A percentile compares a stretch with the other conserved stretches of the same genome.
Evolutionary conservation across 2,329 filamentous ascomycete species (phyloP).

Genomic region (Fusarium algeriense): DNA sequence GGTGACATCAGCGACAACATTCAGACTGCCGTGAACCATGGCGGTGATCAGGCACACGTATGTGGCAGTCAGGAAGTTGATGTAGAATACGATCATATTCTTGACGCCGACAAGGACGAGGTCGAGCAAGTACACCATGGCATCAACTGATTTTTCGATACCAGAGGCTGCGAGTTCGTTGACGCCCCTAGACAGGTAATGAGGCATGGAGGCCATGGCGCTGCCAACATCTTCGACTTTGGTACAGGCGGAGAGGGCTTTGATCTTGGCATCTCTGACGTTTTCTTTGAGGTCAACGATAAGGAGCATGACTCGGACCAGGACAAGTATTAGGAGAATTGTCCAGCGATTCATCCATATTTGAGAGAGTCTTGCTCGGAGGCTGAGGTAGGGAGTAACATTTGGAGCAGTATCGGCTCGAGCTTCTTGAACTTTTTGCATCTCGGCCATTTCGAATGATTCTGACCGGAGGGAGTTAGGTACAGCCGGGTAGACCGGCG

Average conservation of each 20-base stretch:
- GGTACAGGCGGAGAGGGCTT: constrained; percentile 90
- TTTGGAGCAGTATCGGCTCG: constrained; percentile 71
- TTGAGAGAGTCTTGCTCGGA: constrained; percentile 90
- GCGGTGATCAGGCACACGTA: constrained; percentile 92
- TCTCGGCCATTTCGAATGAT: constrained; percentile 53
- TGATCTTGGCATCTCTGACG: constrained; percentile 78
- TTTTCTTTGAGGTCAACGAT: constrained; percentile 78
- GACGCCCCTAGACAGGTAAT: constrained; percentile 90
- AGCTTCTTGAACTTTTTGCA: constrained; percentile 49
- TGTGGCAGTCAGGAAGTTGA: constrained; percentile 90
- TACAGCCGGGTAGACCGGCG: constrained; percentile 53
- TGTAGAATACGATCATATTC: constrained; percentile 89
- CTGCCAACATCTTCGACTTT: constrained; percentile 94
- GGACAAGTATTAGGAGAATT: constrained; percentile 85
- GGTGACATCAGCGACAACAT: constrained; percentile 69
- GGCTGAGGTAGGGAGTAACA: constrained; percentile 91
- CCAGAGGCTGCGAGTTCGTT: constrained; percentile 86
- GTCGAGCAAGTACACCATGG: constrained; percentile 81
- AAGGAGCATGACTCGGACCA: constrained; percentile 83
- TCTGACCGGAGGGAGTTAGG: constrained; percentile 55
- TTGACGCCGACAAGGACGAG: constrained; percentile 86
- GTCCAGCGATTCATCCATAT: constrained; percentile 99
- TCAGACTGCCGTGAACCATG: constrained; percentile 81
- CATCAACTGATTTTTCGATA: constrained; percentile 83
- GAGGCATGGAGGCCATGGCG: constrained; percentile 97